Conservation (phyloP, 805 yeast genomes). For the Kuraishia capsulata region DNA sequence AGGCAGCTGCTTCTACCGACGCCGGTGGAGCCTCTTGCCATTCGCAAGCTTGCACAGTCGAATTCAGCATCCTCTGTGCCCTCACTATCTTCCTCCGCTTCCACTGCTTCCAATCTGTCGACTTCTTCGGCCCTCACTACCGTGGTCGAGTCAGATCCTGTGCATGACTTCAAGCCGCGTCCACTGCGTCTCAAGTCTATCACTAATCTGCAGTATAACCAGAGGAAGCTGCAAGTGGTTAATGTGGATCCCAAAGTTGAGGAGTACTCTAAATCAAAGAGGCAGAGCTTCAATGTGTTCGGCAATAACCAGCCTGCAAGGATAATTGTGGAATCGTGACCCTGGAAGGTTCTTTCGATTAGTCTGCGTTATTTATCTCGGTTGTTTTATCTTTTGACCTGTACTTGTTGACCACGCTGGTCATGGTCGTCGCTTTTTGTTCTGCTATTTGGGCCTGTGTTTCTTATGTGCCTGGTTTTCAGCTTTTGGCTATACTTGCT, state of each 20-base stretch:
- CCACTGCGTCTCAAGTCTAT: constrained; percentile 9
- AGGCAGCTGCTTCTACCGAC: constrained; percentile 2
- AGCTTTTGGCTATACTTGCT: no score
- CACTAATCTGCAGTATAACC: neutral
- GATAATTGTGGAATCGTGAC: neutral
- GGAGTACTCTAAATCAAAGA: neutral
- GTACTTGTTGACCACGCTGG: no score
- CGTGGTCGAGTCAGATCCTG: no score
- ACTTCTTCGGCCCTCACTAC: constrained; percentile 9
- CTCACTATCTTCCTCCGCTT: constrained; percentile 21
- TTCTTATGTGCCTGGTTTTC: no score
- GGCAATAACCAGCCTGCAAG: neutral
- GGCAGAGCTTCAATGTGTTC: neutral
- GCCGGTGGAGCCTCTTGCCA: neutral
- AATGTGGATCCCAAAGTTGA: neutral
- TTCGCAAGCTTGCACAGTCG: constrained; percentile 7
- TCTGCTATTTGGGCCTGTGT: neutral
- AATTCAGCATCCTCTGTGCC: constrained; percentile 26
- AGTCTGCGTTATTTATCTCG: no score
- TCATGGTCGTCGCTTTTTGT: neutral
- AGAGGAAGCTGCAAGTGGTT: neutral
- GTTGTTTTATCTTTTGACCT: no score
- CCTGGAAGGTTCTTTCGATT: no score
- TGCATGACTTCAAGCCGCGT: constrained; percentile 10
- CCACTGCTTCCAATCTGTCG: constrained; percentile 20